These are phyloP conservation scores for Cercospora beticola DNA, from an alignment of 2,329 filamentous ascomycete species.

Conservation along the genomic window DNA sequence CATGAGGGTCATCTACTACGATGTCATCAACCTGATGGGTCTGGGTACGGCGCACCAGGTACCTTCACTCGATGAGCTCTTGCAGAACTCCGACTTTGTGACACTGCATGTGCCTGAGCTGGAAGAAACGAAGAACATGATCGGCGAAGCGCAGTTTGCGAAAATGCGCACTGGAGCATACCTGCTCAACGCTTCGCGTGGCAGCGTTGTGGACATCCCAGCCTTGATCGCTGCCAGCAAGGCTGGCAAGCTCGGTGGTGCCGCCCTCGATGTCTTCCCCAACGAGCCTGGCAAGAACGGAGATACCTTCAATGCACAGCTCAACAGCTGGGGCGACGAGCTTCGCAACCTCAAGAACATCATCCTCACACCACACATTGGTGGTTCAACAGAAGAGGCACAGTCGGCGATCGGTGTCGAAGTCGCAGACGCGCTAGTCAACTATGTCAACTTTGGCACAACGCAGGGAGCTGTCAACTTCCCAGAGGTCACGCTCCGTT, in stretches of 20 bases:
- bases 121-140: conserved; percentile 89
- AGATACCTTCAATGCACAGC: conserved; percentile 81
- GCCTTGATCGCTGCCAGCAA: conserved; percentile 86
- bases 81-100: conserved; percentile 83
- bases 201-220: conserved; percentile 90
- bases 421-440: conserved; percentile 81
- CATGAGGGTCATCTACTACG: conserved; percentile 97
- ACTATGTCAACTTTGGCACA: conserved; percentile 93
- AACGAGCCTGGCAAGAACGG: conserved; percentile 92
- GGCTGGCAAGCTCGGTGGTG: conserved; percentile 82
- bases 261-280: conserved; percentile 94
- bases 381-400: conserved; percentile 95
- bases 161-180: conserved; percentile 93
- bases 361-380: conserved; percentile 94
- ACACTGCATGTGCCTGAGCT: conserved; percentile 93
- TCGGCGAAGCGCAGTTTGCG: conserved; percentile 73
- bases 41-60: conserved; percentile 87
- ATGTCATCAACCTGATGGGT: conserved; percentile 91
- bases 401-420: conserved; percentile 95
- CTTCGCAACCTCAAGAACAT: conserved; percentile 84
- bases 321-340: conserved; percentile 85
- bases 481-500: conserved; percentile 89
- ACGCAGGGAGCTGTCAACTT: conserved; percentile 93
- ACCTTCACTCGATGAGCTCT: conserved; percentile 70
- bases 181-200: conserved; percentile 92